Base-by-base conservation (phyloP, 139 green algal species). In the Astrephomene gubernaculifera region DNA sequence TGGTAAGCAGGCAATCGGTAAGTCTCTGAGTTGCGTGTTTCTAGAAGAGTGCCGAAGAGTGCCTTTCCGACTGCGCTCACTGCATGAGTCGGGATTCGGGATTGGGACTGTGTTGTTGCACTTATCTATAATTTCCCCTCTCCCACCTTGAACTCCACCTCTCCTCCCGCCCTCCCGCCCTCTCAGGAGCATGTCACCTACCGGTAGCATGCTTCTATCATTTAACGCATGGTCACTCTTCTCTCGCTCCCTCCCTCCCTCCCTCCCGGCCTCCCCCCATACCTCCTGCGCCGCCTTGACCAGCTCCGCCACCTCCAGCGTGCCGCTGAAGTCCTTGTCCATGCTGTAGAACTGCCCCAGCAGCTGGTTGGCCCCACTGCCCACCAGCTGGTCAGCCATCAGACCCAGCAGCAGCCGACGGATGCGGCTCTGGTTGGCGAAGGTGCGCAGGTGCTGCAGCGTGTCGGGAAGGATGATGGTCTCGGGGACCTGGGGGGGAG, bases 321-420 rank as follows among this genome's bases (percentile, higher is more conserved):
- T 92, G 45, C 90, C 90, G 35, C 72, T 87, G 79, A 88, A 90
- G 70, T 93, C 90, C 33, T 52, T 70, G 57, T 91, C 88, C 52
- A 89, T 21, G 12, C 79, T 72, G 78, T 88, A 63, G 60, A 91
- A 93, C 52, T 89, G 52, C 0, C 74, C 72, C 35, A 93, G 57
- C 86, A 93, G 74, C 39, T 78, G 74, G 36, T 82, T 82, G 54
- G 74, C 74, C 14, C 54, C 39, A 36, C 49, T 54, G 74, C 74
- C 57, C n/a, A 60, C 84, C 29, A 93, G 82, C 64, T 82, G 88
- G 22, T 83, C 49, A 2, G 90, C 90, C 72, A 90, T 86, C 27
- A 92, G 86, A 39, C 90, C 90, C 80, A 93, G 81, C 79, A 93
- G 60, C 53, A 93, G 82, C 31, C 90, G 86, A 29, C 90, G 79